phyloP scores from a whole-genome alignment of 1,284 basidiomycete genomes.

The Pseudozyma hubeiensis region DNA sequence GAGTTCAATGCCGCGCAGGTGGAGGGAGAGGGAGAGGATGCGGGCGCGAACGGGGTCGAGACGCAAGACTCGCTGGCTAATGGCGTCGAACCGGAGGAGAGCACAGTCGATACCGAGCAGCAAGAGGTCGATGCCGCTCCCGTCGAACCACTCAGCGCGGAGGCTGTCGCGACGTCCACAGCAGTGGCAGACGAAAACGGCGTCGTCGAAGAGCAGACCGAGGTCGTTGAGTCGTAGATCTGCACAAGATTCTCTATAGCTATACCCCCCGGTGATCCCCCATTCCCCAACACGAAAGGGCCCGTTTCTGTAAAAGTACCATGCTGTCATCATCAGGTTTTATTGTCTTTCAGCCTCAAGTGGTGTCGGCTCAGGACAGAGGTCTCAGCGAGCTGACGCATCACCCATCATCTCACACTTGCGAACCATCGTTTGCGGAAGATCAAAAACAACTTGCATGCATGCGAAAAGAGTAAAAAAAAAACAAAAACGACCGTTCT shows the following conservation, averaged over 20 bases:
- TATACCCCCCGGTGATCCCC: no score
- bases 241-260: no score
- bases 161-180: neutral
- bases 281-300: no score
- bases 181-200: neutral
- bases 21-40: neutral
- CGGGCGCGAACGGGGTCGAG: neutral
- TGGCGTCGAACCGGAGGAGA: neutral
- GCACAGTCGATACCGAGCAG: neutral
- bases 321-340: no score
- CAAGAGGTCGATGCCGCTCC: neutral
- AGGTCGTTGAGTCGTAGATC: neutral
- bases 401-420: no score
- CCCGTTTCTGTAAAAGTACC: no score
- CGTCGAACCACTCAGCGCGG: neutral
- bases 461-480: conserved; percentile 8
- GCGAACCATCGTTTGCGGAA: no score
- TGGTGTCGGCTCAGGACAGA: no score
- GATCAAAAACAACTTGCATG: conserved; percentile 6
- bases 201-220: neutral
- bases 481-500: neutral
- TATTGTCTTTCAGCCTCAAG: no score
- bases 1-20: conserved; percentile 2
- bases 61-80: neutral
- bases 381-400: no score